phyloP scores from a whole-genome alignment of 176 grass and related monocot species.

The Zoysia pacifica region DNA sequence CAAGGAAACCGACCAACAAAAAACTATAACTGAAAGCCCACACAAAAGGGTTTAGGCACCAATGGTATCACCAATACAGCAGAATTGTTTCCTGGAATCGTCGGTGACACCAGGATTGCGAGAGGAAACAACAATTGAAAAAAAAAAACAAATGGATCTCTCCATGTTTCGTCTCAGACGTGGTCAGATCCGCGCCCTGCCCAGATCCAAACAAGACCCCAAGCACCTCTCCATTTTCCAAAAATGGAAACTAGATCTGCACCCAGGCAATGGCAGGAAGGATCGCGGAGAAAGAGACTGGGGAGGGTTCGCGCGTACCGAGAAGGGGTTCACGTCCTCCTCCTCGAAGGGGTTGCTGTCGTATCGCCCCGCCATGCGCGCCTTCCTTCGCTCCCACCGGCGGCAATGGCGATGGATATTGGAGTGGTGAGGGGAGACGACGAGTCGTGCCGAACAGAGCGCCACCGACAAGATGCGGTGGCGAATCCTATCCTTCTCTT shows the following conservation, averaged over 20 bases:
- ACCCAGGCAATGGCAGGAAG: conserved; percentile 3
- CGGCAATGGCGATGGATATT: conserved; percentile 39
- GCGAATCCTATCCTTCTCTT: conserved; percentile 11
- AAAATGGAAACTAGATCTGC: conserved; percentile 30
- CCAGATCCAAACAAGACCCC: conserved; percentile 30
- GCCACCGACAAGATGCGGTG: not conserved
- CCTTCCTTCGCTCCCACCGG: conserved; percentile 24
- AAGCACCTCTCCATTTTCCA: not conserved
- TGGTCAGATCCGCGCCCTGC: conserved; percentile 36
- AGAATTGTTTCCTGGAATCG: not conserved
- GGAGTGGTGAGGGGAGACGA: conserved; percentile 17
- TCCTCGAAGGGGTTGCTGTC: conserved; percentile 93
- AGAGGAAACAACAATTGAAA: too few relatives aligned
- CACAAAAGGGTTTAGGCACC: conserved; percentile 20
- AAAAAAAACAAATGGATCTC: not conserved
- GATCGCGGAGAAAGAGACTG: not conserved
- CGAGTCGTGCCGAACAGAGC: conserved; percentile 27
- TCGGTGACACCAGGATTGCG: not conserved
- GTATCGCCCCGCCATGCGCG: conserved; percentile 75
- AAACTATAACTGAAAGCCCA: not conserved
- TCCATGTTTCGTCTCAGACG: not conserved
- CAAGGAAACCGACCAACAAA: not conserved
- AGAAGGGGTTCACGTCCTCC: conserved; percentile 96
- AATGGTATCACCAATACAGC: conserved; percentile 8
- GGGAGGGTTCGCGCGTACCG: conserved; percentile 50